These are phyloP conservation scores for Tubosaeta sp. DNA, from an alignment of 768 basidiomycete species.

Conservation along the genomic window DNA sequence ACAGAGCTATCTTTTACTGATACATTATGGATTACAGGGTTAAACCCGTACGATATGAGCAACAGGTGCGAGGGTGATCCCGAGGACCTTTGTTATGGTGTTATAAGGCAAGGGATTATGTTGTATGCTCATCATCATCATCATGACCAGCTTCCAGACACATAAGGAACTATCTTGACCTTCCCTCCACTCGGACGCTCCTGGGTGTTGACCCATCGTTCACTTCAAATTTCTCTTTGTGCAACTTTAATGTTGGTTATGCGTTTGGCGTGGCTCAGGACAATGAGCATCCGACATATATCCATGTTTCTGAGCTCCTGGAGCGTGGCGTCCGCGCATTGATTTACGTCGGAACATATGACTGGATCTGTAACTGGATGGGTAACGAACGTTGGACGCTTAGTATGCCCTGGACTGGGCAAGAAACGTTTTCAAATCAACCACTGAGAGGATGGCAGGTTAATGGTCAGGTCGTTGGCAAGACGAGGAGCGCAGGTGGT, in stretches of 20 bases:
- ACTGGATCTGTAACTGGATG: slow-evolving; percentile 79
- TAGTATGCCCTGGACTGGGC: slow-evolving; percentile 67
- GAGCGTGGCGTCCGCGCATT: slow-evolving; percentile 74
- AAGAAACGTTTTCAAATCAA: slow-evolving; percentile 43
- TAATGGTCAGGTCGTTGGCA: slow-evolving; percentile 44
- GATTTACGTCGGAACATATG: slow-evolving; percentile 71
- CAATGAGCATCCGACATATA: slow-evolving; percentile 23
- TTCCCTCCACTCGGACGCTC: slow-evolving; percentile 44
- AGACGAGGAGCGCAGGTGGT: slow-evolving; percentile 53
- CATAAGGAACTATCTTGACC: slow-evolving; percentile 60
- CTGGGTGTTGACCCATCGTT: slow-evolving; percentile 60
- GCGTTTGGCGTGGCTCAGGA: slow-evolving; percentile 51
- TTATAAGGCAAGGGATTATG: slow-evolving; percentile 35
- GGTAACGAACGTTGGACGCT: slow-evolving; percentile 77
- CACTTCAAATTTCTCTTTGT: slow-evolving; percentile 37
- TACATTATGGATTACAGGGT: slow-evolving; percentile 24
- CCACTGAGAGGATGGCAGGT: slow-evolving; percentile 58
- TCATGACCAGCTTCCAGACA: slow-evolving; percentile 33
- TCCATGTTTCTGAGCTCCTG: slow-evolving; percentile 48
- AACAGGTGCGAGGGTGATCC: slow-evolving; percentile 50
- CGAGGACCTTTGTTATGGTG: slow-evolving; percentile 57
- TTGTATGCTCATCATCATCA: neutral
- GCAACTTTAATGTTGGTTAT: slow-evolving; percentile 38
- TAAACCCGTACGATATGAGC: slow-evolving; percentile 69
- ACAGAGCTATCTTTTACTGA: neutral